These are phyloP conservation scores for Arthrinium phaeospermum DNA, from an alignment of 2,329 filamentous ascomycete genomes.

Conservation along the genomic window DNA sequence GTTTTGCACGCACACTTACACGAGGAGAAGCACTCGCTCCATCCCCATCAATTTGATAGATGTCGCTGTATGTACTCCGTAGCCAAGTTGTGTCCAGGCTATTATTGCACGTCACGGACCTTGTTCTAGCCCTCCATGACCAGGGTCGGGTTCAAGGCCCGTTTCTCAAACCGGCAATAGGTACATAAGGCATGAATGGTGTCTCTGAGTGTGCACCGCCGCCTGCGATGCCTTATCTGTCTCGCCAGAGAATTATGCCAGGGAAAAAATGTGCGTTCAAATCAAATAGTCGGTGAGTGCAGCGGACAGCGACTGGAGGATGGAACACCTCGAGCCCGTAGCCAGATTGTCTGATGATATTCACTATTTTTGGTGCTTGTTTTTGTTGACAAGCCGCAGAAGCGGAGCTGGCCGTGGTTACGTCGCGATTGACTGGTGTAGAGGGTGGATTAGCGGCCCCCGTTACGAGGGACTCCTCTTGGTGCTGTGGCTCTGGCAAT, in stretches of 20 bases:
- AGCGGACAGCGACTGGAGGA: slow-evolving; percentile 6
- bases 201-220: slow-evolving; percentile 11
- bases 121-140: slow-evolving; percentile 10
- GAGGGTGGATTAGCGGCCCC: slow-evolving; percentile 24
- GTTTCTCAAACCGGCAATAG: slow-evolving; percentile 10
- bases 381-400: slow-evolving; percentile 22
- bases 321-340: neutral
- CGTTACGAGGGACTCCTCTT: neutral
- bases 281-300: slow-evolving; percentile 25
- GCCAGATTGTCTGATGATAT: slow-evolving; percentile 17
- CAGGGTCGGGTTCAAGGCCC: slow-evolving; percentile 11
- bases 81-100: neutral
- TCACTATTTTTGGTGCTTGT: slow-evolving; percentile 21
- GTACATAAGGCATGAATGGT: slow-evolving; percentile 15
- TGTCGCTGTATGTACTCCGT: neutral
- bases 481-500: slow-evolving; percentile 22
- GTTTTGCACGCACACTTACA: neutral
- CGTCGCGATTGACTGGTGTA: slow-evolving; percentile 22
- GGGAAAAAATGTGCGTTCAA: no score
- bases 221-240: slow-evolving; percentile 2
- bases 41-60: neutral
- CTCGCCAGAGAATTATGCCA: neutral
- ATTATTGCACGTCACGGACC: slow-evolving; percentile 4
- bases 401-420: slow-evolving; percentile 18
- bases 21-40: neutral